A percentile compares a stretch with the other conserved stretches of the same genome.
Conservation (phyloP, 495 filamentous ascomycete species). For the Friedmanniomyces simplex region DNA sequence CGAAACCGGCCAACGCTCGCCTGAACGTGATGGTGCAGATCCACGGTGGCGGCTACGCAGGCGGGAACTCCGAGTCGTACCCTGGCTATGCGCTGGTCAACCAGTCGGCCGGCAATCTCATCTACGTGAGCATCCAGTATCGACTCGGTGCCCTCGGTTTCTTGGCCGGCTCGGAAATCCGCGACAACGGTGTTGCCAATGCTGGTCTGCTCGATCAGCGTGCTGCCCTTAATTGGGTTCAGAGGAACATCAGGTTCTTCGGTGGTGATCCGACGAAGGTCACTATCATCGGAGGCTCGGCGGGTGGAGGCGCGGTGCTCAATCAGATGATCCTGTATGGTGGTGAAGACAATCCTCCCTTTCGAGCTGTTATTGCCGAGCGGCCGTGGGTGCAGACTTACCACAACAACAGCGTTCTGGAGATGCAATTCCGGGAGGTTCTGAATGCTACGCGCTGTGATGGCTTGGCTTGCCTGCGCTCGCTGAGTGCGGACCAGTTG, state of each 20-base stretch:
- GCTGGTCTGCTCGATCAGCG: slow-evolving; percentile 31
- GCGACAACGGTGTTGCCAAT: slow-evolving; percentile 25
- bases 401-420: slow-evolving; percentile 16
- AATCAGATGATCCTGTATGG: slow-evolving; percentile 23
- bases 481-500: neutral
- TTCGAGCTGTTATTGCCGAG: slow-evolving; percentile 18
- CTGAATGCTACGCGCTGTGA: slow-evolving; percentile 14
- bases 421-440: slow-evolving; percentile 15
- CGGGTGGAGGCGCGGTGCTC: slow-evolving; percentile 19
- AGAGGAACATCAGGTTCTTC: slow-evolving; percentile 16
- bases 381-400: slow-evolving; percentile 19
- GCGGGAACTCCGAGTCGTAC: slow-evolving; percentile 6
- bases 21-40: slow-evolving; percentile 5
- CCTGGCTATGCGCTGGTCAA: slow-evolving; percentile 9
- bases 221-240: slow-evolving; percentile 28
- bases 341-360: slow-evolving; percentile 16
- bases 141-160: slow-evolving; percentile 31
- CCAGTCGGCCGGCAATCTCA: slow-evolving; percentile 12
- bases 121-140: slow-evolving; percentile 30
- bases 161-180: slow-evolving; percentile 23
- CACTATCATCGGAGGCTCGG: slow-evolving; percentile 27
- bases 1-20: neutral
- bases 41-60: slow-evolving; percentile 3
- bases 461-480: slow-evolving; percentile 13
- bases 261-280: slow-evolving; percentile 23